Base-by-base conservation (phyloP, 2,329 filamentous ascomycete species). In the Diplodia seriata region DNA sequence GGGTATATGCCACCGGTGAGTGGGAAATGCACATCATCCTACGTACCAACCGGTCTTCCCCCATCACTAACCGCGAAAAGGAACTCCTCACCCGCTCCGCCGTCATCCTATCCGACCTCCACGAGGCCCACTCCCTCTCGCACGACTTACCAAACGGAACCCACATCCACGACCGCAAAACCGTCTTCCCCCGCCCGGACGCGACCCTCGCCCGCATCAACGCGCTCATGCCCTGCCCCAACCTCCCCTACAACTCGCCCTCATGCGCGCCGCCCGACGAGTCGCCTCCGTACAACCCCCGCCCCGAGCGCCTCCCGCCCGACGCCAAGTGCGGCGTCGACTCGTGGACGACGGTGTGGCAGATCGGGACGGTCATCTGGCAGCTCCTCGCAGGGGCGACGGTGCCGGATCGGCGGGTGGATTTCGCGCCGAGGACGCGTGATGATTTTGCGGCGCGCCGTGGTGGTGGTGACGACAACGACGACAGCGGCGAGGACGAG, bases 61-160 rank as follows among this genome's bases (percentile, higher is more conserved):
- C 31, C 31, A 7, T 33, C 31, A 33, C 31, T 33, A 8, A 33
- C 31, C 23, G 8, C 31, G 8, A 31, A 33, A n/a, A 47, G 53
- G 53, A 55, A 55, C 53, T 55, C 29, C 8, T 55, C 53, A 4
- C 26, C n/a, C n/a, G n/a, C n/a, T n/a, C n/a, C n/a, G n/a, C n/a
- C n/a, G n/a, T n/a, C n/a, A n/a, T n/a, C n/a, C 23, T 26, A 26
- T 26, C 23, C 23, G 23, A 26, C 23, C 23, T 3, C 23, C 23
- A 26, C 31, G 2, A 4, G 5, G 31, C 31, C 31, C 31, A 6
- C 31, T 2, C 5, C 31, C 31, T 33, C 8, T 33, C 31, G 6
- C 5, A 33, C 31, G 1, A 2, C 31, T 1, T 8, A 5, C 4
- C 31, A 2, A 31, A 5, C 31, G 8, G 2, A 2, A 26, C 3